phyloP scores from a whole-genome alignment of 352 stramenopile genomes.

The Phytophthora hibernalis region DNA sequence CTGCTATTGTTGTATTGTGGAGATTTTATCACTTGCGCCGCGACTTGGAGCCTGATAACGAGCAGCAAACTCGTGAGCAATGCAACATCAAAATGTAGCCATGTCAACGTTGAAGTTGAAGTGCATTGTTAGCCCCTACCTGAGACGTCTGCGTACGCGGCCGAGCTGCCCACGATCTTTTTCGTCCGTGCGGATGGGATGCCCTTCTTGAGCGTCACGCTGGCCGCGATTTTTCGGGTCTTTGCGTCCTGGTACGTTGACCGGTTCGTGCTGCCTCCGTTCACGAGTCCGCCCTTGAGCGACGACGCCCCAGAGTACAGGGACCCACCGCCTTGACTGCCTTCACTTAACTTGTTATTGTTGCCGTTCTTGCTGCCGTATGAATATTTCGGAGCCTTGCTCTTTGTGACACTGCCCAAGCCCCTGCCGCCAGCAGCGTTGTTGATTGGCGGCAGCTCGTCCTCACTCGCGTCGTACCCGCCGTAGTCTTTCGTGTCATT shows the following conservation, averaged over 20 bases:
- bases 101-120: conserved; percentile 32
- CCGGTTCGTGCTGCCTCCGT: conserved; percentile 43
- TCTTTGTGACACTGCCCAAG: conserved; percentile 21
- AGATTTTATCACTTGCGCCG: conserved; percentile 30
- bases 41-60: conserved; percentile 32
- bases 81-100: conserved; percentile 2
- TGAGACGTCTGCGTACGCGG: conserved; percentile 33
- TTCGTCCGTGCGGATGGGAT: conserved; percentile 36
- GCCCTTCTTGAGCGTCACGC: conserved; percentile 29
- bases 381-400: conserved; percentile 42
- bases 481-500: conserved; percentile 37
- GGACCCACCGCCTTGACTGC: conserved; percentile 22
- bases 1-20: neutral
- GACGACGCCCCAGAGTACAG: conserved; percentile 28
- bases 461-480: conserved; percentile 41
- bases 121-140: conserved; percentile 34
- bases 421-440: conserved; percentile 16
- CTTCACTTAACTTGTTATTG: conserved; percentile 36
- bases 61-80: conserved; percentile 5
- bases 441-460: conserved; percentile 64
- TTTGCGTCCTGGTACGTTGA: conserved; percentile 46
- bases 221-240: conserved; percentile 37
- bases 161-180: conserved; percentile 34
- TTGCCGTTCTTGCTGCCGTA: conserved; percentile 32
- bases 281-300: conserved; percentile 30